phyloP scores from a whole-genome alignment of 106 monocot species.

The Vanilla planifolia region DNA sequence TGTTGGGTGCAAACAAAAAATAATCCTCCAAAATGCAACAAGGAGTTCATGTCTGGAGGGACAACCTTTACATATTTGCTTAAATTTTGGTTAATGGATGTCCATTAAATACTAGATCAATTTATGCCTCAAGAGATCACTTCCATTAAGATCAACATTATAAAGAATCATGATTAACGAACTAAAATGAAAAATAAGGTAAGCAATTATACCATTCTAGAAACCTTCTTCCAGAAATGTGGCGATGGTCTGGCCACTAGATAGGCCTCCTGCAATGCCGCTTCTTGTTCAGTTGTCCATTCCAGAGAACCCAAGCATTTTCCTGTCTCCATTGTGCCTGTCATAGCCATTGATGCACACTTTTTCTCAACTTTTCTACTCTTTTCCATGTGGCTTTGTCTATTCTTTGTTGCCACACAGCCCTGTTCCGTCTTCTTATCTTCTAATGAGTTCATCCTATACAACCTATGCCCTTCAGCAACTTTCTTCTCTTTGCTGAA shows the following conservation, averaged over 20 bases:
- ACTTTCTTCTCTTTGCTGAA: background rate
- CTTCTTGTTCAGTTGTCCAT: conserved; percentile 57
- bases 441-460: background rate
- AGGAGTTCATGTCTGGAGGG: too few relatives aligned
- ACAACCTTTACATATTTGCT: too few relatives aligned
- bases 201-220: conserved; percentile 68
- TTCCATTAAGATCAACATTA: too few relatives aligned
- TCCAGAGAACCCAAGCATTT: conserved; percentile 11
- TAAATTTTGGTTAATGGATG: too few relatives aligned
- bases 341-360: background rate
- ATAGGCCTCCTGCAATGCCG: conserved; percentile 57
- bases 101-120: too few relatives aligned
- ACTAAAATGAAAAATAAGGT: background rate
- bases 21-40: too few relatives aligned
- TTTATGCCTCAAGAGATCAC: too few relatives aligned
- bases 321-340: background rate
- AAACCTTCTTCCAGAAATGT: conserved; percentile 89
- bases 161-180: too few relatives aligned
- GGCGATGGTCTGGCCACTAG: conserved; percentile 63
- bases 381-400: background rate
- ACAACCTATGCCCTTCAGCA: background rate
- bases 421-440: background rate
- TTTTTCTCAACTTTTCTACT: conserved; percentile 5
- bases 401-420: background rate
- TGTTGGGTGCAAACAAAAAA: too few relatives aligned